A percentile compares a stretch with the other conserved stretches of the same genome.
Evolutionary conservation across 768 basidiomycete species (phyloP).

Genomic region (Mycena leptocephala): DNA sequence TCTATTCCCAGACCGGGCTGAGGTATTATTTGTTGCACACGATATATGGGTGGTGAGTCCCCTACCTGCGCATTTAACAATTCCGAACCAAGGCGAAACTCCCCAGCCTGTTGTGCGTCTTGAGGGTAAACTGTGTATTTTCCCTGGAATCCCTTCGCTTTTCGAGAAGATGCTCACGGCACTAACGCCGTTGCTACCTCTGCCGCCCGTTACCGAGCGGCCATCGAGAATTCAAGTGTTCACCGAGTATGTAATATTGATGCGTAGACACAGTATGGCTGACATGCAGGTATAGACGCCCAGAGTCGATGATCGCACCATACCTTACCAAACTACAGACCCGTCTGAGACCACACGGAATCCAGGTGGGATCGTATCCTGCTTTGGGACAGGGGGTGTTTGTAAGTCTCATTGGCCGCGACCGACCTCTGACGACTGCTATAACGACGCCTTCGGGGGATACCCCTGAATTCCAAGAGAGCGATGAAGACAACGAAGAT

Average conservation of each 20-base stretch:
- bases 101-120: constrained; percentile 88
- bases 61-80: neutral
- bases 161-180: constrained; percentile 88
- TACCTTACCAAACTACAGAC: constrained; percentile 86
- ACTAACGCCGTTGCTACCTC: constrained; percentile 81
- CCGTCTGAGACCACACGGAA: constrained; percentile 80
- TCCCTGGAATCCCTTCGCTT: constrained; percentile 92
- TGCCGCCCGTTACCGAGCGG: constrained; percentile 83
- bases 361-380: constrained; percentile 89
- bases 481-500: constrained; percentile 24
- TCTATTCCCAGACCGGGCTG: constrained; percentile 84
- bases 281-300: constrained; percentile 57
- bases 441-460: neutral
- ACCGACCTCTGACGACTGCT: constrained; percentile 26
- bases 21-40: constrained; percentile 84
- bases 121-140: constrained; percentile 89
- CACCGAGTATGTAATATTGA: constrained; percentile 69
- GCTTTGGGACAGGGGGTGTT: constrained; percentile 77
- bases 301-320: constrained; percentile 89
- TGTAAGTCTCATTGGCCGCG: constrained; percentile 78
- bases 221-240: constrained; percentile 89
- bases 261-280: neutral
- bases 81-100: constrained; percentile 18
- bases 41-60: constrained; percentile 89
- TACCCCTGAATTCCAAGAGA: neutral